Evolutionary conservation across 441 rosid species (phyloP).

Genomic region (Syzygium malaccense): DNA sequence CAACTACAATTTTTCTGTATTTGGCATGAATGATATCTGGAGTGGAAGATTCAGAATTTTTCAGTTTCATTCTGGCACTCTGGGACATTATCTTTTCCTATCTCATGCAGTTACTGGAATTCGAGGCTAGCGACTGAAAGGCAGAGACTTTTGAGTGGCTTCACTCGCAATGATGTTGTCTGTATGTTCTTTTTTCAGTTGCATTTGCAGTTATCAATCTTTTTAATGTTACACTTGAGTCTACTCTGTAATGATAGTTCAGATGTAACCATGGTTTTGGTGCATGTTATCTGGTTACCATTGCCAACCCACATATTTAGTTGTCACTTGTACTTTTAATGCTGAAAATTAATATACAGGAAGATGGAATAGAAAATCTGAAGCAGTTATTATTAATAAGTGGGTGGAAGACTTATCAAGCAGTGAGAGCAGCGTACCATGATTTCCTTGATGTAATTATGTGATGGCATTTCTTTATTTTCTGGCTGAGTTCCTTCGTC

Average conservation of each 20-base stretch:
- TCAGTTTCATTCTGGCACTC: neutral
- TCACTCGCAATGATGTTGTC: constrained; percentile 59
- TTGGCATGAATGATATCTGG: neutral
- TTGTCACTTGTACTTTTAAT: neutral
- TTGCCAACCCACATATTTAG: neutral
- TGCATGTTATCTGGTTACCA: neutral
- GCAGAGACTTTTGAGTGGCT: constrained; percentile 64
- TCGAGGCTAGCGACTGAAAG: constrained; percentile 89
- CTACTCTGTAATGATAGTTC: neutral
- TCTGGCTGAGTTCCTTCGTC: neutral
- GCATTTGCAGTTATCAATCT: neutral
- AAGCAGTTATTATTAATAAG: neutral
- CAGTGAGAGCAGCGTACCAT: neutral
- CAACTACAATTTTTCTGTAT: neutral
- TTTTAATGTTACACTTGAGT: neutral
- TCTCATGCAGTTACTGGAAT: constrained; percentile 74
- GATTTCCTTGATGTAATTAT: neutral
- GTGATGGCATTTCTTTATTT: neutral
- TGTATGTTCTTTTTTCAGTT: constrained; percentile 41
- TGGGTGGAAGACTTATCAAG: neutral
- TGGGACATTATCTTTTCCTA: neutral
- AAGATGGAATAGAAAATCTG: neutral
- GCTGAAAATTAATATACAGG: neutral
- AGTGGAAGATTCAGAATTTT: neutral
- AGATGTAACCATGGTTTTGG: neutral